Conservation (phyloP, 164 flowering plant genomes). For the Tinospora cordifolia region DNA sequence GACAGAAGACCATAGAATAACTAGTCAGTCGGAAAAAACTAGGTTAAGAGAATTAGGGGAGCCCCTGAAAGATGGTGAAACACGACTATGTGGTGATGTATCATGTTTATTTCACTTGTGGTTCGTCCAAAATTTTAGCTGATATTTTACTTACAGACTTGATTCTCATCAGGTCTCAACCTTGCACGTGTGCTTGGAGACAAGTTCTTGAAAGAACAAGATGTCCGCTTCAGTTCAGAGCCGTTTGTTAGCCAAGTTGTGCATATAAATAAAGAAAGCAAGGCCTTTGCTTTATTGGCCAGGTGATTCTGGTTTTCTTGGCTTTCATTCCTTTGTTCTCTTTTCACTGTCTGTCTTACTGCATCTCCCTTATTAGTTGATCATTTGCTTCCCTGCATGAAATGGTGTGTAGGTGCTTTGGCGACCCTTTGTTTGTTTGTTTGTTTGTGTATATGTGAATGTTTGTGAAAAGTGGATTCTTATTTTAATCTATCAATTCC, state of each 20-base stretch:
- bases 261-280: constrained; percentile 45
- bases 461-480: too few relatives aligned
- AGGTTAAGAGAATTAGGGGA: constrained; percentile 58
- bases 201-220: constrained; percentile 88
- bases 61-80: constrained; percentile 80
- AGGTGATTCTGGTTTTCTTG: constrained; percentile 38
- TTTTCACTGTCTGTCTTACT: neutral
- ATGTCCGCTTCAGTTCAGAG: constrained; percentile 76
- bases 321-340: neutral
- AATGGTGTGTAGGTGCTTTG: too few relatives aligned
- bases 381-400: neutral
- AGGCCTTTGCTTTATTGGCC: constrained; percentile 75
- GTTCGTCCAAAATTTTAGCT: neutral
- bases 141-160: neutral
- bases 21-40: constrained; percentile 61
- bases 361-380: too few relatives aligned
- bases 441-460: too few relatives aligned
- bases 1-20: constrained; percentile 88
- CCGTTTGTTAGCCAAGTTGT: constrained; percentile 77
- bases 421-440: too few relatives aligned
- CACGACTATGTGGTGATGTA: constrained; percentile 67
- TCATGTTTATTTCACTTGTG: neutral
- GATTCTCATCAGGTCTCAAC: constrained; percentile 54
- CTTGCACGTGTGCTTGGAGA: constrained; percentile 98
- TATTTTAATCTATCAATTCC: too few relatives aligned